phyloP scores from a whole-genome alignment of 768 basidiomycete genomes.

The Fibroporia radiculosa region DNA sequence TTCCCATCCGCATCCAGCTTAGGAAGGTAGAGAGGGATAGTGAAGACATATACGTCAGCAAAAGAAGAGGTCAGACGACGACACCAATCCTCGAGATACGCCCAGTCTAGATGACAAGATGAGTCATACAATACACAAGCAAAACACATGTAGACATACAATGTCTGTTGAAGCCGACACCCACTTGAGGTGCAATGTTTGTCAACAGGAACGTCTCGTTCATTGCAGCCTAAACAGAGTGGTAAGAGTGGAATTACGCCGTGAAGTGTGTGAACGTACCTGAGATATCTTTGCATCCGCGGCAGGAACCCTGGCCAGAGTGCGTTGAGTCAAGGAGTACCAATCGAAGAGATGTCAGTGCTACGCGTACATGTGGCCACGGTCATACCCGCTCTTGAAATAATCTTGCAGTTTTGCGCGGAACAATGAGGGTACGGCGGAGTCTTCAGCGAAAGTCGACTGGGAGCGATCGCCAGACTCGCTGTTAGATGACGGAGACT shows the following conservation, averaged over 20 bases:
- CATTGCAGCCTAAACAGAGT: constrained; percentile 66
- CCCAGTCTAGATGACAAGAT: constrained; percentile 65
- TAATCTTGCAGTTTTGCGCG: constrained; percentile 84
- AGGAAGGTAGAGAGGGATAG: constrained; percentile 94
- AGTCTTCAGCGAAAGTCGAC: constrained; percentile 81
- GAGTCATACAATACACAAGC: neutral
- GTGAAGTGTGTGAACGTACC: constrained; percentile 26
- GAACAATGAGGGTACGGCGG: constrained; percentile 65
- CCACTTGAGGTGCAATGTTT: constrained; percentile 98
- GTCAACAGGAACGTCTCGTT: constrained; percentile 91
- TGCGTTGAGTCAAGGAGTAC: neutral
- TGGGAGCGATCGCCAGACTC: constrained; percentile 60
- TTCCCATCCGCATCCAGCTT: constrained; percentile 82
- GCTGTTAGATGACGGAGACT: constrained; percentile 27
- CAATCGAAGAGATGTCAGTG: neutral
- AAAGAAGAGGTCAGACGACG: constrained; percentile 81
- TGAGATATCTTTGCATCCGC: constrained; percentile 92
- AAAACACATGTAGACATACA: constrained; percentile 42
- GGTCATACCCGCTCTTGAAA: constrained; percentile 88
- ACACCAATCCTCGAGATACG: constrained; percentile 94
- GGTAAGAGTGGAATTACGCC: neutral
- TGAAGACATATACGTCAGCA: constrained; percentile 95
- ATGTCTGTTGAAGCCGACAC: constrained; percentile 94
- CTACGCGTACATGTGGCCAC: constrained; percentile 84
- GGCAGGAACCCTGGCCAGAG: constrained; percentile 72